Percentiles rank a stretch among this genome's conserved stretches.
Evolutionary conservation across 2,329 filamentous ascomycete species (phyloP).

Genomic region (Cladosporium sp.): DNA sequence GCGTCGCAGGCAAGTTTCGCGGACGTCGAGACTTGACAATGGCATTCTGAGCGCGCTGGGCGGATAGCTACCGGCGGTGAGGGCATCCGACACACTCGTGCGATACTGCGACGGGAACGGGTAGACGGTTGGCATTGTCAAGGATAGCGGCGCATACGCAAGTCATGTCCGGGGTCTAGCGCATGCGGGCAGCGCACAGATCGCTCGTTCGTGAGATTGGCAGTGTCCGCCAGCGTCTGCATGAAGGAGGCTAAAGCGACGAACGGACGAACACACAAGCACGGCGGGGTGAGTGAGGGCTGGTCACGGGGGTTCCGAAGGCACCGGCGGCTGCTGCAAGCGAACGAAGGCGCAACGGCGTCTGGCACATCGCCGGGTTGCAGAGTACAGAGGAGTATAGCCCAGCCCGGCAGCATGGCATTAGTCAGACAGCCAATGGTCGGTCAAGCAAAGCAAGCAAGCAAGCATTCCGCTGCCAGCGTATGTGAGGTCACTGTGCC

Average conservation of each 20-base stretch:
- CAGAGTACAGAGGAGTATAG: too few species aligned
- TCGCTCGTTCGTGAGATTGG: constrained; percentile 9
- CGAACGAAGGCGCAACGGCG: too few species aligned
- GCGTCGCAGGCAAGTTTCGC: neutral
- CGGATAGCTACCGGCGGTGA: constrained; percentile 8
- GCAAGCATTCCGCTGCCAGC: too few species aligned
- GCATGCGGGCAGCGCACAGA: constrained; percentile 8
- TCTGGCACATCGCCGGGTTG: too few species aligned
- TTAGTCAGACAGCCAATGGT: too few species aligned
- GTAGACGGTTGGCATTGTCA: constrained; percentile 1
- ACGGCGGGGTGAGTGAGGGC: neutral
- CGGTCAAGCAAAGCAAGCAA: too few species aligned
- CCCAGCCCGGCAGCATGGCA: too few species aligned
- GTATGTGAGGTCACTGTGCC: too few species aligned
- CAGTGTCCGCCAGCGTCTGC: constrained; percentile 5
- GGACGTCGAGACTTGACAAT: constrained; percentile 5
- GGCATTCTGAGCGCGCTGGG: constrained; percentile 2
- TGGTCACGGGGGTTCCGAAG: neutral
- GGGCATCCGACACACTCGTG: neutral
- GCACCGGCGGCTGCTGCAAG: too few species aligned
- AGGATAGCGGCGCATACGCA: constrained; percentile 6
- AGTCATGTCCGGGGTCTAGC: constrained; percentile 12
- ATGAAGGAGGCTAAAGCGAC: constrained; percentile 2
- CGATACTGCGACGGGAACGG: constrained; percentile 4
- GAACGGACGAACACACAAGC: neutral